These are phyloP conservation scores for Piromyces finnis DNA, from an alignment of 192 early-diverging fungal species.

Conservation along the genomic window DNA sequence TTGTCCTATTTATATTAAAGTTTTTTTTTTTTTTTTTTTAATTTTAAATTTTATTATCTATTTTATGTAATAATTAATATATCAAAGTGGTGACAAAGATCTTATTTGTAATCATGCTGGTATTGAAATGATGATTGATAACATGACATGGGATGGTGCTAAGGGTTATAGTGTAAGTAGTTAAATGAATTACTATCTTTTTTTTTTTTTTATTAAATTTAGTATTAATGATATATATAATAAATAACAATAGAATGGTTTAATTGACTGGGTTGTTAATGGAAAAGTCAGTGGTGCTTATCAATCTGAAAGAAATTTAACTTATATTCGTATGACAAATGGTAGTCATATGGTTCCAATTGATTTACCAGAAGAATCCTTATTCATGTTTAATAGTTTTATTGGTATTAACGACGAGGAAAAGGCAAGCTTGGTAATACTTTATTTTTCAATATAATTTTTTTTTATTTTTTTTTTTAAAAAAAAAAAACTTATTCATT, in stretches of 20 bases:
- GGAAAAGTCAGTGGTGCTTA: constrained; percentile 17
- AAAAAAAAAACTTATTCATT: no score
- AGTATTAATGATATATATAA: no score
- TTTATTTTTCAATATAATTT: no score
- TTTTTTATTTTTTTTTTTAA: no score
- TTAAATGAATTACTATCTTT: no score
- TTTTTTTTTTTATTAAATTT: no score
- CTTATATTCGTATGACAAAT: constrained; percentile 32
- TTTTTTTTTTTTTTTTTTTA: no score
- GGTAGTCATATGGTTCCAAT: constrained; percentile 57
- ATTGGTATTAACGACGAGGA: constrained; percentile 5
- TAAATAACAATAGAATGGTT: constrained; percentile 42
- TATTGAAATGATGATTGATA: constrained; percentile 40
- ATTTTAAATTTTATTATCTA: no score
- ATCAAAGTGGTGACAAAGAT: constrained; percentile 53
- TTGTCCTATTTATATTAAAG: no score
- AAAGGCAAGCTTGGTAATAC: no score
- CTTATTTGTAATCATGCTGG: constrained; percentile 66
- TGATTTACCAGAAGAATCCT: constrained; percentile 25
- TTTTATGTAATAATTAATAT: neutral
- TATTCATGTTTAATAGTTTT: constrained; percentile 1
- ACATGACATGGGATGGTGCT: constrained; percentile 19
- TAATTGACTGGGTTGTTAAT: constrained; percentile 27
- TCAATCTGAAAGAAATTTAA: constrained; percentile 33
- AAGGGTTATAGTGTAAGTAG: constrained; percentile 9